Evolutionary conservation across 768 basidiomycete genomes (phyloP).

Genomic region (Arthromyces matolae): DNA sequence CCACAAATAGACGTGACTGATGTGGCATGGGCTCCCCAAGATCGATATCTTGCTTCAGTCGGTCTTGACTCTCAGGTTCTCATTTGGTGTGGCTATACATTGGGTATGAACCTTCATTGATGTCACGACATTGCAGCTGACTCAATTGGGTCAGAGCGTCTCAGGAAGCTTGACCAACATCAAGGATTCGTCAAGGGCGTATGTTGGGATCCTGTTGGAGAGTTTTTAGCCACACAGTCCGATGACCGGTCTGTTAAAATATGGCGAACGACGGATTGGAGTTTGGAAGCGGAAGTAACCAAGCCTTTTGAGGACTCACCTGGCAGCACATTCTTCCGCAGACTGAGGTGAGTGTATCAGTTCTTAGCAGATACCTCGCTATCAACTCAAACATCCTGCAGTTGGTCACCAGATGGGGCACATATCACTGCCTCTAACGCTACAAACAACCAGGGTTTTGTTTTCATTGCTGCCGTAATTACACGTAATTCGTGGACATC

Average conservation of each 20-base stretch:
- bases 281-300: slow-evolving; percentile 73
- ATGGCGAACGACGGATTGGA: slow-evolving; percentile 94
- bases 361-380: neutral
- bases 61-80: slow-evolving; percentile 89
- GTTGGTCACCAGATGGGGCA: slow-evolving; percentile 99
- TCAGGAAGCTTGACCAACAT: slow-evolving; percentile 82
- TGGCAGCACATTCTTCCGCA: slow-evolving; percentile 89
- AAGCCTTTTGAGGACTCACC: slow-evolving; percentile 95
- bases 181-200: slow-evolving; percentile 98
- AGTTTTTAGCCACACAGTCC: slow-evolving; percentile 95
- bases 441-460: slow-evolving; percentile 92
- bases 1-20: slow-evolving; percentile 86
- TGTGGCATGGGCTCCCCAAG: slow-evolving; percentile 92
- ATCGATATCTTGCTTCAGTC: slow-evolving; percentile 89
- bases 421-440: slow-evolving; percentile 97
- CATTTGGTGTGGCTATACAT: slow-evolving; percentile 91
- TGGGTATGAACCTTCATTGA: slow-evolving; percentile 52
- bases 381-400: slow-evolving; percentile 28
- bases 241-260: slow-evolving; percentile 97
- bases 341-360: slow-evolving; percentile 60
- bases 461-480: slow-evolving; percentile 96
- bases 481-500: slow-evolving; percentile 85
- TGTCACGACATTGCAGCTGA: neutral
- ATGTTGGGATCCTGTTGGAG: slow-evolving; percentile 97
- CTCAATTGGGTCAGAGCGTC: slow-evolving; percentile 57